Evolutionary conservation across 176 grass and related monocot genomes (phyloP).

Genomic region (Avena insularis): DNA sequence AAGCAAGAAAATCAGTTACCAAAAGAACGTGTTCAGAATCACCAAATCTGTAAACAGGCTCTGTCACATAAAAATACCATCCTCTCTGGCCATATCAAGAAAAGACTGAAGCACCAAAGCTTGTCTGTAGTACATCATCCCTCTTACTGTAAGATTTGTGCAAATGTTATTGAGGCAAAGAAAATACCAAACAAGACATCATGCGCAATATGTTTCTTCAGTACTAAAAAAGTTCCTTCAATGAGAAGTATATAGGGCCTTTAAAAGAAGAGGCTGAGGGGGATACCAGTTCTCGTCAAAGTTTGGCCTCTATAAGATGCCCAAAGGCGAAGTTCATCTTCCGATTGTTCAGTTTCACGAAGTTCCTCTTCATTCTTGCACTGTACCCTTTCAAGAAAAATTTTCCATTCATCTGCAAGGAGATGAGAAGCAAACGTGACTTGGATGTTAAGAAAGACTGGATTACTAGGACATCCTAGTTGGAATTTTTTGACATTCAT

Average conservation of each 20-base stretch:
- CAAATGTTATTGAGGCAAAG: conserved; percentile 19
- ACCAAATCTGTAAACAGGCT: conserved; percentile 29
- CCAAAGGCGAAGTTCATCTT: conserved; percentile 90
- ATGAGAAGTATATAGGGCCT: neutral
- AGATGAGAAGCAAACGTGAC: conserved; percentile 27
- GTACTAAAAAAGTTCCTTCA: neutral
- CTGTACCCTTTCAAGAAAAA: conserved; percentile 74
- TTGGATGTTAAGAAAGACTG: conserved; percentile 16
- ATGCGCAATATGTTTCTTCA: neutral
- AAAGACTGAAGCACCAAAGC: conserved; percentile 96
- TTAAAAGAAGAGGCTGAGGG: conserved; percentile 6
- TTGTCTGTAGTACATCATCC: conserved; percentile 99
- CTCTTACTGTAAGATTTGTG: conserved; percentile 68
- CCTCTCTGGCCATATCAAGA: conserved; percentile 91
- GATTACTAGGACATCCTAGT: neutral
- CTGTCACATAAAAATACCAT: conserved; percentile 54
- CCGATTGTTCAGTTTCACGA: conserved; percentile 55
- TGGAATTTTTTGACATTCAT: conserved; percentile 9
- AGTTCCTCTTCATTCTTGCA: conserved; percentile 85
- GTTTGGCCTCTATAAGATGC: conserved; percentile 97
- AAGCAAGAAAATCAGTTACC: conserved; percentile 40
- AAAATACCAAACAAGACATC: conserved; percentile 7
- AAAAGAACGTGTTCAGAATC: conserved; percentile 5
- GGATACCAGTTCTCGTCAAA: conserved; percentile 91
- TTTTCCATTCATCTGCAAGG: conserved; percentile 92